Conservation (phyloP, 2,329 filamentous ascomycete species). For the Diaporthe sp. region DNA sequence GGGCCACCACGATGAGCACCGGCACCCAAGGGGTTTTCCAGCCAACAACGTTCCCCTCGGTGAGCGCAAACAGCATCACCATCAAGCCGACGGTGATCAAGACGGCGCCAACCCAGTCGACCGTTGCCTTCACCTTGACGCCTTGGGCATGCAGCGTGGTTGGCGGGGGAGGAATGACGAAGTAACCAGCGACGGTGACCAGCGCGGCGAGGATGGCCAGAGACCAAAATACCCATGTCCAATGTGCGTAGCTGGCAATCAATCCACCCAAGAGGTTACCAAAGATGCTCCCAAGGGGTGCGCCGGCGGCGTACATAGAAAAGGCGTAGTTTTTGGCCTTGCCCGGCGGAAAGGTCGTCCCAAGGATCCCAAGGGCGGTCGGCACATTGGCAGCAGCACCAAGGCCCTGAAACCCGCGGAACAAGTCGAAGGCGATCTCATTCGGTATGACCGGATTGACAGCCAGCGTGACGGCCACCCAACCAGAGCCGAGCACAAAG, state of each 20-base stretch:
- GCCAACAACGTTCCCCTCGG: slow-evolving; percentile 78
- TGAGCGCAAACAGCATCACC: slow-evolving; percentile 75
- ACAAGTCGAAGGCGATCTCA: slow-evolving; percentile 77
- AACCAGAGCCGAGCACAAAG: slow-evolving; percentile 75
- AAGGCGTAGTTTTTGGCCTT: slow-evolving; percentile 81
- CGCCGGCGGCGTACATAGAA: slow-evolving; percentile 74
- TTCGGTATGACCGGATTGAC: slow-evolving; percentile 75
- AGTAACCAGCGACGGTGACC: slow-evolving; percentile 69
- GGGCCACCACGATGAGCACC: slow-evolving; percentile 69
- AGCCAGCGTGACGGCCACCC: slow-evolving; percentile 71
- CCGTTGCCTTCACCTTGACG: slow-evolving; percentile 57
- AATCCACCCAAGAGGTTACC: slow-evolving; percentile 76
- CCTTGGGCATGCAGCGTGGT: slow-evolving; percentile 48
- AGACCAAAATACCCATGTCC: slow-evolving; percentile 78
- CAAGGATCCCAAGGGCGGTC: slow-evolving; percentile 79
- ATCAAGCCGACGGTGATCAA: slow-evolving; percentile 74
- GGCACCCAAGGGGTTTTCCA: slow-evolving; percentile 76
- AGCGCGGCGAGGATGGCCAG: slow-evolving; percentile 71
- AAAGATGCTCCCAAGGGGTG: slow-evolving; percentile 74
- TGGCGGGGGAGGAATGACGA: slow-evolving; percentile 71
- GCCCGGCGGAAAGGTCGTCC: slow-evolving; percentile 76
- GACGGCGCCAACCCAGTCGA: slow-evolving; percentile 77
- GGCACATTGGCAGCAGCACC: slow-evolving; percentile 79
- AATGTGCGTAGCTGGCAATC: slow-evolving; percentile 72
- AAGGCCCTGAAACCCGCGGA: slow-evolving; percentile 76